Conservation (phyloP, 1,139 yeast species). For the Yamadazyma siamensis region DNA sequence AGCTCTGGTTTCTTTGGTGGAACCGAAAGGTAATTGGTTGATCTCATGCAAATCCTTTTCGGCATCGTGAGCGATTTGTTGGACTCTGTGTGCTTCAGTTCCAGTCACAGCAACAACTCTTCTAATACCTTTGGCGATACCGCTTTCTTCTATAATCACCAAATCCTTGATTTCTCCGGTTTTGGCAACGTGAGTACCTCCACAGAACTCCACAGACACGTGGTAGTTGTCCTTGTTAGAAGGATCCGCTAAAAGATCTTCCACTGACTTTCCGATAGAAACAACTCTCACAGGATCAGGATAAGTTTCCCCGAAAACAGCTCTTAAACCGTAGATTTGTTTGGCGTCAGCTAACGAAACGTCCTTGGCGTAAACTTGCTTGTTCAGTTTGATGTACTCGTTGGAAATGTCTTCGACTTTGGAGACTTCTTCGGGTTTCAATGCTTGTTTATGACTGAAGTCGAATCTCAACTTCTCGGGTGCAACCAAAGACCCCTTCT, state of each 20-base stretch:
- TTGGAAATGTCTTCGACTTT: slow-evolving; percentile 75
- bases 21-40: slow-evolving; percentile 58
- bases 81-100: slow-evolving; percentile 83
- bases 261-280: slow-evolving; percentile 88
- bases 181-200: slow-evolving; percentile 94
- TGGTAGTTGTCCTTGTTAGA: slow-evolving; percentile 67
- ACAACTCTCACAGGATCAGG: slow-evolving; percentile 99
- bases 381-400: slow-evolving; percentile 65
- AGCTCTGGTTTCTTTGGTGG: slow-evolving; percentile 70
- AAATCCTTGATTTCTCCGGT: slow-evolving; percentile 93
- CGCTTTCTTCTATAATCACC: slow-evolving; percentile 88
- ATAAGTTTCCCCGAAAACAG: slow-evolving; percentile 97
- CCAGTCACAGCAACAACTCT: slow-evolving; percentile 98
- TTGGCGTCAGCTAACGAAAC: slow-evolving; percentile 73
- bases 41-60: slow-evolving; percentile 57
- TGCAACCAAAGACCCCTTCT: slow-evolving; percentile 94
- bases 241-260: slow-evolving; percentile 72
- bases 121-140: slow-evolving; percentile 97
- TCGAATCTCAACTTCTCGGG: slow-evolving; percentile 95
- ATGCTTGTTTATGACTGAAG: slow-evolving; percentile 85
- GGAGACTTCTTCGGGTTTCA: slow-evolving; percentile 65
- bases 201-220: slow-evolving; percentile 91
- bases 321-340: slow-evolving; percentile 81
- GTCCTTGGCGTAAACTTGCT: slow-evolving; percentile 75
- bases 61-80: slow-evolving; percentile 74